Conservation (phyloP, 2,329 filamentous ascomycete genomes). For the Sporothrix brasiliensis region DNA sequence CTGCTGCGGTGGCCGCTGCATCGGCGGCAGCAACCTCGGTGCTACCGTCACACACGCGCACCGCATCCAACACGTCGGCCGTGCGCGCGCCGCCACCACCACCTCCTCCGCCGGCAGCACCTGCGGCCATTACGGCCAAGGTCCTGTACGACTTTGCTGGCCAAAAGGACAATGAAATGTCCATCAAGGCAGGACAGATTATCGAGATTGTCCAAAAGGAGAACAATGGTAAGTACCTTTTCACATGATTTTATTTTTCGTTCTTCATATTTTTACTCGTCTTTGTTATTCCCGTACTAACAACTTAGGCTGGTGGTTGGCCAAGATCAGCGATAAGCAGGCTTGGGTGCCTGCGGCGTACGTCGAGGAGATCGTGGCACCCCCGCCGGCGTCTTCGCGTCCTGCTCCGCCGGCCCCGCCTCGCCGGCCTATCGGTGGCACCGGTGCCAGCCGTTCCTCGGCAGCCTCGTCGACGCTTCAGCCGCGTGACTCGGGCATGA, state of each 20-base stretch:
- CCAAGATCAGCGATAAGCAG: conserved; percentile 70
- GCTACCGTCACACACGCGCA: conserved; percentile 59
- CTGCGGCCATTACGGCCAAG: conserved; percentile 77
- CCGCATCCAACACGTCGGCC: conserved; percentile 56
- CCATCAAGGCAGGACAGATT: conserved; percentile 76
- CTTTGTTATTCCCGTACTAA: background rate
- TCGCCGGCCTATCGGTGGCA: conserved; percentile 75
- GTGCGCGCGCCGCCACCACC: conserved; percentile 64
- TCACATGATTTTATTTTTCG: too few species aligned
- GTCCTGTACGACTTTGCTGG: conserved; percentile 91
- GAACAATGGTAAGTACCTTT: conserved; percentile 70
- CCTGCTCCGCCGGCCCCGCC: conserved; percentile 70
- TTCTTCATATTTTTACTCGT: background rate
- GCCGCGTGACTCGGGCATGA: conserved; percentile 72
- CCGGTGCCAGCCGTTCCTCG: conserved; percentile 64
- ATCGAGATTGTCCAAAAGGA: conserved; percentile 93
- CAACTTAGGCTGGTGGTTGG: conserved; percentile 92
- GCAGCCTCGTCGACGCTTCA: conserved; percentile 58
- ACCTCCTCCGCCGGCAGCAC: conserved; percentile 67
- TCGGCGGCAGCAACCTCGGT: conserved; percentile 56
- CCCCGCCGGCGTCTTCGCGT: conserved; percentile 61
- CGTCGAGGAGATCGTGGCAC: conserved; percentile 75
- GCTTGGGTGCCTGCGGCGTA: conserved; percentile 96
- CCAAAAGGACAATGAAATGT: conserved; percentile 81
- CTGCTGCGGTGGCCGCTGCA: conserved; percentile 40